Percentiles rank a stretch among this genome's conserved stretches.
Evolutionary conservation across 1,284 basidiomycete species (phyloP).

Genomic region (Heterobasidion irregulare): DNA sequence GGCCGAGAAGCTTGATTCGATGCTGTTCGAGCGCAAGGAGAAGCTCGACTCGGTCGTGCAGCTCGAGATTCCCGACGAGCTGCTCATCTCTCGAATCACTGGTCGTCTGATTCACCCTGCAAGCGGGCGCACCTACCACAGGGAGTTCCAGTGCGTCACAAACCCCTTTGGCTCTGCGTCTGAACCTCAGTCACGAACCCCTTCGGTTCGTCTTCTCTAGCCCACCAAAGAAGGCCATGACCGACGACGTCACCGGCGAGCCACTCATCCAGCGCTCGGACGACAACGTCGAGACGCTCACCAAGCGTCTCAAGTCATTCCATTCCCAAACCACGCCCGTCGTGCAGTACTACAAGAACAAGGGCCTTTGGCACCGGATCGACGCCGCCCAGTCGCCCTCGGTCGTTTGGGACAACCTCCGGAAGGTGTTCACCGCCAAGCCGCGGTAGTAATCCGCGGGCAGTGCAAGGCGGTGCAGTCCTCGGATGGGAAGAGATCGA

Average conservation of each 20-base stretch:
- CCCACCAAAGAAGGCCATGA: conserved; percentile 93
- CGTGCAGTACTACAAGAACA: conserved; percentile 93
- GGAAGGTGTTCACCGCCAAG: too few relatives aligned
- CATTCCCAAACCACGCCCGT: conserved; percentile 94
- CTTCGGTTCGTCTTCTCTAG: conserved; percentile 29
- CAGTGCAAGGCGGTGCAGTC: too few relatives aligned
- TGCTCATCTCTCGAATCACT: conserved; percentile 96
- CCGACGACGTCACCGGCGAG: conserved; percentile 93
- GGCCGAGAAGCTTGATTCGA: conserved; percentile 91
- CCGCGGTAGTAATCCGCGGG: too few relatives aligned
- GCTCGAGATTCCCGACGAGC: conserved; percentile 88
- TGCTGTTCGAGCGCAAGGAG: conserved; percentile 80
- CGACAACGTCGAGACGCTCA: conserved; percentile 89
- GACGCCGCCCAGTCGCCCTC: too few relatives aligned
- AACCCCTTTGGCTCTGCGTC: conserved; percentile 3
- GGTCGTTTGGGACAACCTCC: too few relatives aligned
- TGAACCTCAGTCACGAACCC: neutral
- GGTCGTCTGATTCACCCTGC: conserved; percentile 90
- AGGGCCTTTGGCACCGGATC: conserved; percentile 83
- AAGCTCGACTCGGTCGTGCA: conserved; percentile 89
- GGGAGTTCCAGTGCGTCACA: conserved; percentile 79
- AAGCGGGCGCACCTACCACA: conserved; percentile 91
- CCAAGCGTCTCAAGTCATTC: conserved; percentile 83
- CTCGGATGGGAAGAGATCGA: too few relatives aligned
- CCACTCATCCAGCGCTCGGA: conserved; percentile 90